These are phyloP conservation scores for Calonectria multiphialidica DNA, from an alignment of 2,329 filamentous ascomycete genomes.

Conservation along the genomic window DNA sequence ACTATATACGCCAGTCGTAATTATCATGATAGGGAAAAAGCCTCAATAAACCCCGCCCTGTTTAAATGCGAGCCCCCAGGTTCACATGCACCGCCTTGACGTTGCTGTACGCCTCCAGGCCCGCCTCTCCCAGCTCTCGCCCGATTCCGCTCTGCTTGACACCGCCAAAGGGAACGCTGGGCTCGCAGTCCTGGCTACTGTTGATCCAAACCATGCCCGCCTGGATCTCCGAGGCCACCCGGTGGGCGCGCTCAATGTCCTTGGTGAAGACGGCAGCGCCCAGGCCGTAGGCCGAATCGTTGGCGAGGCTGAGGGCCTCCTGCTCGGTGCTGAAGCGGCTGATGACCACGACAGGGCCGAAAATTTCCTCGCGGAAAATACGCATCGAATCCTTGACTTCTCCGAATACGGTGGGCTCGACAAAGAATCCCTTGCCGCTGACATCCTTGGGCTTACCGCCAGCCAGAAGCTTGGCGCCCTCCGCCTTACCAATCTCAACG, in stretches of 20 bases:
- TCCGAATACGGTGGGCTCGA: slow-evolving; percentile 88
- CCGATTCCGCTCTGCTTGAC: slow-evolving; percentile 46
- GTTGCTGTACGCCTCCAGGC: slow-evolving; percentile 43
- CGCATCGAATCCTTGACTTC: slow-evolving; percentile 77
- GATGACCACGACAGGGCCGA: slow-evolving; percentile 85
- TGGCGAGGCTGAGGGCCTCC: slow-evolving; percentile 79
- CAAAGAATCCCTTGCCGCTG: slow-evolving; percentile 84
- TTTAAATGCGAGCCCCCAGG: slow-evolving; percentile 39
- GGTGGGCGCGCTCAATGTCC: slow-evolving; percentile 83
- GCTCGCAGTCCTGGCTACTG: slow-evolving; percentile 43
- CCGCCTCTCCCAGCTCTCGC: slow-evolving; percentile 41
- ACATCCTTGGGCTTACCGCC: slow-evolving; percentile 57
- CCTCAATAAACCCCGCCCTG: background rate
- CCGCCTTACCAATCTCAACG: slow-evolving; percentile 55
- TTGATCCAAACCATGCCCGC: slow-evolving; percentile 74
- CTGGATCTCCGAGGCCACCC: slow-evolving; percentile 78
- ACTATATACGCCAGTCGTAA: background rate
- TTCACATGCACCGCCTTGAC: slow-evolving; percentile 44
- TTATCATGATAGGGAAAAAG: background rate
- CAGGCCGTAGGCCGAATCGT: slow-evolving; percentile 82
- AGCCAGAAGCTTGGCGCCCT: slow-evolving; percentile 41
- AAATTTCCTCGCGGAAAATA: slow-evolving; percentile 91
- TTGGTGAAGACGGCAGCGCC: slow-evolving; percentile 84
- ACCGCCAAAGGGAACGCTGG: slow-evolving; percentile 42
- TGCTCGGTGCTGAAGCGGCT: slow-evolving; percentile 85